Percentiles rank a stretch among this genome's conserved stretches.
Evolutionary conservation across 306 rosid species (phyloP).

Genomic region (Acacia crassicarpa): DNA sequence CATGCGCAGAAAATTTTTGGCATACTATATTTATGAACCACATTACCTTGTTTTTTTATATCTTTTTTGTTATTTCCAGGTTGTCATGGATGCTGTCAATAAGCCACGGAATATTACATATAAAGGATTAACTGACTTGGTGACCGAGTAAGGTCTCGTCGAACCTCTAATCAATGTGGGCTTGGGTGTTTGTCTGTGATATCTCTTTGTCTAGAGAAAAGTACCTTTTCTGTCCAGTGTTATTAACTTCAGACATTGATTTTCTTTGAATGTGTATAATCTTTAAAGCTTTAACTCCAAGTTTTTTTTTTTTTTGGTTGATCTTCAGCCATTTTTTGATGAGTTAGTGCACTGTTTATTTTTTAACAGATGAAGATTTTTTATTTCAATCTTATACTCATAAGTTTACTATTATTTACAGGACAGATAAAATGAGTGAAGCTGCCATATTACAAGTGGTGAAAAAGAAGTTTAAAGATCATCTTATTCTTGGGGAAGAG

Average conservation of each 20-base stretch:
- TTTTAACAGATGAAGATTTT: neutral
- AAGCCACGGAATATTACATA: constrained; percentile 82
- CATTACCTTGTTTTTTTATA: constrained; percentile 25
- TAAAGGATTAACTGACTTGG: constrained; percentile 93
- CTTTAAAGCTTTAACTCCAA: neutral
- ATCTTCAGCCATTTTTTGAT: neutral
- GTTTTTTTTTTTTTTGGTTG: neutral
- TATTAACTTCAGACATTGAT: constrained; percentile 6
- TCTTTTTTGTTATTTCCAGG: constrained; percentile 50
- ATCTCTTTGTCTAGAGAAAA: neutral
- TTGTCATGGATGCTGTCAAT: constrained; percentile 96
- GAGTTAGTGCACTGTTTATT: constrained; percentile 11
- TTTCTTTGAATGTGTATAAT: constrained; percentile 12
- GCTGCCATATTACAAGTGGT: constrained; percentile 78
- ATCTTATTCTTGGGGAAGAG: constrained; percentile 97
- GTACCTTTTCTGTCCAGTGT: neutral
- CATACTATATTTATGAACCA: neutral
- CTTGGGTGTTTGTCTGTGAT: neutral
- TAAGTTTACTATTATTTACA: constrained; percentile 43
- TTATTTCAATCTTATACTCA: constrained; percentile 11
- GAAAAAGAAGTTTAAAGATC: constrained; percentile 68
- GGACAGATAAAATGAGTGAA: constrained; percentile 97
- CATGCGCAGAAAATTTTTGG: neutral
- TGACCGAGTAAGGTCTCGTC: constrained; percentile 86
- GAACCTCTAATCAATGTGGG: constrained; percentile 23